Evolutionary conservation across 1,284 basidiomycete genomes (phyloP).

Genomic region (Caloboletus inedulis): DNA sequence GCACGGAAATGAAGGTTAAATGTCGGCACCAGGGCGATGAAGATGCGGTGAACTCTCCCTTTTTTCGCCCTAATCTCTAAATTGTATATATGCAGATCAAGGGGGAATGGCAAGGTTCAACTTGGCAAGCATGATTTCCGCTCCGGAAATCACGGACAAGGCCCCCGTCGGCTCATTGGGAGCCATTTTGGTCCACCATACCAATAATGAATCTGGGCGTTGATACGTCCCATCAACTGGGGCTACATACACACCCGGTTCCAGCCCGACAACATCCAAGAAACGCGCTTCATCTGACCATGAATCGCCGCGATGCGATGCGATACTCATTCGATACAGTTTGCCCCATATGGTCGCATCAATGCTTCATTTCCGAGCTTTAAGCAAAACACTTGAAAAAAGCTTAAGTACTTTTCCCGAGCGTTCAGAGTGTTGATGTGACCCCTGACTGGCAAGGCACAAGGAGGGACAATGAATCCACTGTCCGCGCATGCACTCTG

Average conservation of each 20-base stretch:
- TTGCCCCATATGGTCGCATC: constrained; percentile 3
- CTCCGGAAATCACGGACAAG: background rate
- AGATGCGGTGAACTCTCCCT: background rate
- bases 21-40: background rate
- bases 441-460: background rate
- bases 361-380: background rate
- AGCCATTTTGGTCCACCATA: background rate
- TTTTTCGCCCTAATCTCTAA: too few relatives aligned
- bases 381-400: background rate
- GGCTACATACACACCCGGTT: too few relatives aligned
- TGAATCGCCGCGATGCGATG: background rate
- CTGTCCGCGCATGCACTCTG: background rate
- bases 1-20: constrained; percentile 9
- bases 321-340: background rate
- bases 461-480: background rate
- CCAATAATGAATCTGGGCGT: background rate
- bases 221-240: background rate
- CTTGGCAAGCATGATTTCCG: background rate
- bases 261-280: background rate
- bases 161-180: background rate
- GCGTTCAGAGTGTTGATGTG: background rate
- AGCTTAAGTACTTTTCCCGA: background rate
- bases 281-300: background rate
- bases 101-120: background rate
- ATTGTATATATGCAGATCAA: background rate